These are phyloP conservation scores for Rhodofomes roseus DNA, from an alignment of 1,284 basidiomycete genomes.

Conservation along the genomic window DNA sequence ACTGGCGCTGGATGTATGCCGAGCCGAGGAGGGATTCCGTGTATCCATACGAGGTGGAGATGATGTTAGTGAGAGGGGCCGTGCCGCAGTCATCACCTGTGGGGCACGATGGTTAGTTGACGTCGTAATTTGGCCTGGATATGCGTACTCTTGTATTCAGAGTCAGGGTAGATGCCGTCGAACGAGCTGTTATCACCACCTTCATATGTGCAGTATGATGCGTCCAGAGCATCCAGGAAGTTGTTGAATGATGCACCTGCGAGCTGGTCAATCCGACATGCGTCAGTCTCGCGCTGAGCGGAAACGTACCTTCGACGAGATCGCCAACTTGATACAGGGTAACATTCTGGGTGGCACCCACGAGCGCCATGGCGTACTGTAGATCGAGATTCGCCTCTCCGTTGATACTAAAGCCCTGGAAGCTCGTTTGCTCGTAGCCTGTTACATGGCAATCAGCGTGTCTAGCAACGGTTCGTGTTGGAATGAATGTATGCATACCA, in stretches of 20 bases:
- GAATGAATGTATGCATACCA: constrained; percentile 22
- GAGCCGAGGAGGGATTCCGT: constrained; percentile 42
- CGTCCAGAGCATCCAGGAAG: constrained; percentile 8
- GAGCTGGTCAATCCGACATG: not conserved
- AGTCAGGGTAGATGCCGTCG: constrained; percentile 22
- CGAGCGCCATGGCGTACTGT: constrained; percentile 44
- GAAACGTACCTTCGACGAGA: constrained; percentile 15
- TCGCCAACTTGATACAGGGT: constrained; percentile 16
- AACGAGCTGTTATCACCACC: constrained; percentile 7
- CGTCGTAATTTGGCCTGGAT: not conserved
- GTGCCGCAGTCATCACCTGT: constrained; percentile 39
- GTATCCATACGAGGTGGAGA: constrained; percentile 51
- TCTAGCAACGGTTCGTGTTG: too few species aligned
- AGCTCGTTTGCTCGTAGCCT: constrained; percentile 6
- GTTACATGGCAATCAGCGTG: not conserved
- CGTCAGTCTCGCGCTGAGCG: not conserved
- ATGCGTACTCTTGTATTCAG: not conserved
- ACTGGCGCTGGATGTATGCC: constrained; percentile 47
- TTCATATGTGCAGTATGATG: constrained; percentile 7
- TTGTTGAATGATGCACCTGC: constrained; percentile 10
- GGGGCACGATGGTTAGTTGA: not conserved
- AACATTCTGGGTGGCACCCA: constrained; percentile 42
- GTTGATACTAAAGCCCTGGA: constrained; percentile 2
- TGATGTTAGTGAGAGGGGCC: constrained; percentile 45
- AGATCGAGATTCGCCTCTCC: constrained; percentile 50